Conservation (phyloP, 2,329 filamentous ascomycete species). For the Cladophialophora yegresii region DNA sequence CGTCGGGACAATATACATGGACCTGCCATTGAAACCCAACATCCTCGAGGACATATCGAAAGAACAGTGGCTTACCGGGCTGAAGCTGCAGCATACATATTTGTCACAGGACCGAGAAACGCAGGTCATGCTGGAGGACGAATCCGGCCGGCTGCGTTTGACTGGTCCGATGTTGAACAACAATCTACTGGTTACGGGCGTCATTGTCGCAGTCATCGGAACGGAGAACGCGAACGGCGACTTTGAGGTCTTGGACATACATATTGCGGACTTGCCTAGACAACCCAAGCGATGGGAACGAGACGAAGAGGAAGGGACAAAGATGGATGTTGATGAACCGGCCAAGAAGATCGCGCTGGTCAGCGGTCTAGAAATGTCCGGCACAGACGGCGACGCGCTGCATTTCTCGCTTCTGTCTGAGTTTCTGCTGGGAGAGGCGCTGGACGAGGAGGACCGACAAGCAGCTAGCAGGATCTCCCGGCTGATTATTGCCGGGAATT, state of each 20-base stretch:
- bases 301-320: slow-evolving; percentile 52
- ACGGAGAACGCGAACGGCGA: slow-evolving; percentile 91
- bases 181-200: slow-evolving; percentile 82
- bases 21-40: slow-evolving; percentile 93
- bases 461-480: slow-evolving; percentile 71
- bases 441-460: slow-evolving; percentile 62
- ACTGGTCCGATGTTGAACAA: slow-evolving; percentile 69
- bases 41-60: slow-evolving; percentile 93
- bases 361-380: slow-evolving; percentile 82
- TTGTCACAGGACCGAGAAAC: slow-evolving; percentile 64
- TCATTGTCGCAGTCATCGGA: slow-evolving; percentile 90
- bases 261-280: slow-evolving; percentile 79
- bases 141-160: slow-evolving; percentile 82
- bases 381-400: slow-evolving; percentile 71
- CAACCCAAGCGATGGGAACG: slow-evolving; percentile 80
- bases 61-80: slow-evolving; percentile 90
- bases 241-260: slow-evolving; percentile 87
- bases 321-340: slow-evolving; percentile 32
- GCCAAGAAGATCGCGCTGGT: slow-evolving; percentile 80
- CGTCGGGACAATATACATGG: slow-evolving; percentile 91
- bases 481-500: slow-evolving; percentile 89
- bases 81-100: slow-evolving; percentile 75
- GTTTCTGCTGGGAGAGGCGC: slow-evolving; percentile 80
- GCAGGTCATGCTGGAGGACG: slow-evolving; percentile 86
- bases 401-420: slow-evolving; percentile 78